Percentiles rank a stretch among this genome's conserved stretches.
phyloP scores from a whole-genome alignment of 2,329 filamentous ascomycete species.

The Cladosporium phlei region DNA sequence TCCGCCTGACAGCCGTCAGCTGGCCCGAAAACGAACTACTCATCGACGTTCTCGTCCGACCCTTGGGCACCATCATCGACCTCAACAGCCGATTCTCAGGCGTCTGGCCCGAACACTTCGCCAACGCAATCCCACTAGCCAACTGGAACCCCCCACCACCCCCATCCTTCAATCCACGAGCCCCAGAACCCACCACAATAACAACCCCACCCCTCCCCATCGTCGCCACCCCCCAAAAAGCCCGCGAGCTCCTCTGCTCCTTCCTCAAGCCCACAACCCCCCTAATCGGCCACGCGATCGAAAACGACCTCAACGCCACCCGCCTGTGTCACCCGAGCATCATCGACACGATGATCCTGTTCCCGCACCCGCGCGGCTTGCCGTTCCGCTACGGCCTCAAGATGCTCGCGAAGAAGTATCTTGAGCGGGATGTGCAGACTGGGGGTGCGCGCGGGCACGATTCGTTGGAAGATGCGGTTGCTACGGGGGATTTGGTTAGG shows the following conservation, averaged over 20 bases:
- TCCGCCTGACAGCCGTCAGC: slow-evolving; percentile 80
- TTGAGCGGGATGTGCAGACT: slow-evolving; percentile 75
- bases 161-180: neutral
- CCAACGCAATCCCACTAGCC: slow-evolving; percentile 58
- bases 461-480: slow-evolving; percentile 83
- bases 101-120: slow-evolving; percentile 71
- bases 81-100: slow-evolving; percentile 91
- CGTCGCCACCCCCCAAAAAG: slow-evolving; percentile 67
- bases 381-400: slow-evolving; percentile 77
- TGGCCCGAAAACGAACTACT: slow-evolving; percentile 76
- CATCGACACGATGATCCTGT: slow-evolving; percentile 81
- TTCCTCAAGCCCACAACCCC: slow-evolving; percentile 72
- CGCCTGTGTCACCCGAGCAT: slow-evolving; percentile 80
- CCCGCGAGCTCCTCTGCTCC: slow-evolving; percentile 71
- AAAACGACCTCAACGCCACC: slow-evolving; percentile 86
- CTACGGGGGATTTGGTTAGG: slow-evolving; percentile 80
- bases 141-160: slow-evolving; percentile 15
- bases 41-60: slow-evolving; percentile 79
- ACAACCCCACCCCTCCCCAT: slow-evolving; percentile 54
- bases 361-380: slow-evolving; percentile 69
- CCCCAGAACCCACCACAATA: neutral
- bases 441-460: slow-evolving; percentile 69
- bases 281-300: slow-evolving; percentile 85
- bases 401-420: slow-evolving; percentile 61
- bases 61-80: slow-evolving; percentile 78